phyloP scores from a whole-genome alignment of 306 rosid genomes.

The Cajanus cajan region DNA sequence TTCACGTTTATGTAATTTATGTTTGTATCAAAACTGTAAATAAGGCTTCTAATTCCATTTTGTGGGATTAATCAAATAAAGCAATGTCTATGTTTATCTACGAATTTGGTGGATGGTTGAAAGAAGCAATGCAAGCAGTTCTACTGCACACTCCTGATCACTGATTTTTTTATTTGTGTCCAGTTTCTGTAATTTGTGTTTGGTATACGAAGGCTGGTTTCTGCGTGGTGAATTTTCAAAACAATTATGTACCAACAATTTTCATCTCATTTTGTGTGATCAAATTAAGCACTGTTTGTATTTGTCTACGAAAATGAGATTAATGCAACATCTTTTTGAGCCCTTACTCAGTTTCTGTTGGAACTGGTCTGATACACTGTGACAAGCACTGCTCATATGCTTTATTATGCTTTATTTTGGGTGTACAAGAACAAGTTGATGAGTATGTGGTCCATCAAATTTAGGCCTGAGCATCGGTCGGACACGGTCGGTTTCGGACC shows the following conservation, averaged over 20 bases:
- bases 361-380: background rate
- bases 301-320: background rate
- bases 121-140: background rate
- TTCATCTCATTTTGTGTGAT: background rate
- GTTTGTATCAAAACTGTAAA: background rate
- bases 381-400: background rate
- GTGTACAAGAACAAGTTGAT: background rate
- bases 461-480: too few species aligned
- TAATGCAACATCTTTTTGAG: background rate
- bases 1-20: constrained; percentile 25
- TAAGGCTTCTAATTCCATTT: background rate
- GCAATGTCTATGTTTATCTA: background rate
- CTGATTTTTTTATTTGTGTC: too few species aligned
- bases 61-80: background rate
- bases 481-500: too few species aligned
- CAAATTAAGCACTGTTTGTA: background rate
- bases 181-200: too few species aligned
- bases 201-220: too few species aligned
- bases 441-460: background rate
- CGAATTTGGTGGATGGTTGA: background rate
- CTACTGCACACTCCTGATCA: too few species aligned
- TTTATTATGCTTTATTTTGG: background rate
- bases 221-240: too few species aligned
- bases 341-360: background rate
- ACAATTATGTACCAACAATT: too few species aligned